Evolutionary conservation across 2,329 filamentous ascomycete genomes (phyloP).

Genomic region (Raffaelea deltoideospora): DNA sequence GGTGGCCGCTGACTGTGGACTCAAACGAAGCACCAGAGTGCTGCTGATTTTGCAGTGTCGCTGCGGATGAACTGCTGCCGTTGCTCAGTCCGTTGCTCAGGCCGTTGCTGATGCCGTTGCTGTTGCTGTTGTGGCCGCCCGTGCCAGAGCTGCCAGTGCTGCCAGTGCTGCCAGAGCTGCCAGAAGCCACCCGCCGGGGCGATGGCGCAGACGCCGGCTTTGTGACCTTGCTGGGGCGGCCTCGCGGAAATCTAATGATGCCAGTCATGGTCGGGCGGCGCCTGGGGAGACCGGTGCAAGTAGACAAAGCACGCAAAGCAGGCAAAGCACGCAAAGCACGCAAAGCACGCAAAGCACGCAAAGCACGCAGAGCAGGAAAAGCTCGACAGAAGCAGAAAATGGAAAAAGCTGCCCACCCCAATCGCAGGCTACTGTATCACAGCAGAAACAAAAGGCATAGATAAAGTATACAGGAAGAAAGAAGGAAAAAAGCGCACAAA

Average conservation of each 20-base stretch:
- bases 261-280: slow-evolving; percentile 17
- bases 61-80: no score
- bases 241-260: slow-evolving; percentile 20
- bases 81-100: neutral
- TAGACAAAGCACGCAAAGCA: neutral
- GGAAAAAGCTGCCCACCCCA: no score
- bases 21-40: no score
- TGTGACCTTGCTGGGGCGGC: slow-evolving; percentile 27
- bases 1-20: no score
- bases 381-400: no score
- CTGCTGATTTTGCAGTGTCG: no score
- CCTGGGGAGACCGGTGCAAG: neutral
- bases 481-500: neutral
- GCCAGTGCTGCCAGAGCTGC: no score
- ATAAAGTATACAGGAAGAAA: no score
- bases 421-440: no score
- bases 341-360: no score
- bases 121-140: slow-evolving; percentile 4
- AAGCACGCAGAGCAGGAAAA: no score
- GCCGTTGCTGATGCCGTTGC: slow-evolving; percentile 13
- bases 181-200: slow-evolving; percentile 6
- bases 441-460: no score
- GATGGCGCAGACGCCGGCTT: slow-evolving; percentile 19
- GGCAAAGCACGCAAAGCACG: neutral
- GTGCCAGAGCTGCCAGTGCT: neutral